Evolutionary conservation across 768 basidiomycete genomes (phyloP).

Genomic region (Kwoniella sp.): DNA sequence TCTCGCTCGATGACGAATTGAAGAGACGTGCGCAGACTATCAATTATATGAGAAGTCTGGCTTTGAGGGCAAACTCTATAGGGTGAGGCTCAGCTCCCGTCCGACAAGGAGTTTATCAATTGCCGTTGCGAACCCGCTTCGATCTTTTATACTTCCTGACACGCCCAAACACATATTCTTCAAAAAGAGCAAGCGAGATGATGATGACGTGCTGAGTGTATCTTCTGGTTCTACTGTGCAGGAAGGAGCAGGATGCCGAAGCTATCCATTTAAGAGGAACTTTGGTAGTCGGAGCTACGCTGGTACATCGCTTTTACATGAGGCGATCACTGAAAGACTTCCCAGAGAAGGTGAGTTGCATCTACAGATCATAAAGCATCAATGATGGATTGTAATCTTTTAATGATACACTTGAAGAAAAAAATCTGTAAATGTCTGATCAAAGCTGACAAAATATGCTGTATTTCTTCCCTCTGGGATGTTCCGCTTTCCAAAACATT

Average conservation of each 20-base stretch:
- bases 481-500: too few relatives aligned
- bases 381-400: too few relatives aligned
- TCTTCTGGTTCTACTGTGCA: background rate
- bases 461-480: too few relatives aligned
- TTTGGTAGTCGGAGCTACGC: slow-evolving; percentile 38
- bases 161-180: too few relatives aligned
- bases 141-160: too few relatives aligned
- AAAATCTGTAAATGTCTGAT: too few relatives aligned
- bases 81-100: background rate
- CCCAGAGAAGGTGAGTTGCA: slow-evolving; percentile 24
- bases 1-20: slow-evolving; percentile 33
- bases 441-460: too few relatives aligned
- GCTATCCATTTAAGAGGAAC: slow-evolving; percentile 24
- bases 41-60: slow-evolving; percentile 39
- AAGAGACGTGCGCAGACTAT: slow-evolving; percentile 32
- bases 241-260: slow-evolving; percentile 6
- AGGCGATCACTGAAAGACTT: slow-evolving; percentile 42
- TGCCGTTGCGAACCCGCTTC: too few relatives aligned
- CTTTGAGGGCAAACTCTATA: slow-evolving; percentile 12
- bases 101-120: too few relatives aligned
- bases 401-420: too few relatives aligned
- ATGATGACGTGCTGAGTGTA: background rate
- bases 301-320: slow-evolving; percentile 56
- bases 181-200: too few relatives aligned
- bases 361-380: background rate